A percentile compares a stretch with the other conserved stretches of the same genome.
Evolutionary conservation across 2,329 filamentous ascomycete genomes (phyloP).

Genomic region (Fusarium falciforme): DNA sequence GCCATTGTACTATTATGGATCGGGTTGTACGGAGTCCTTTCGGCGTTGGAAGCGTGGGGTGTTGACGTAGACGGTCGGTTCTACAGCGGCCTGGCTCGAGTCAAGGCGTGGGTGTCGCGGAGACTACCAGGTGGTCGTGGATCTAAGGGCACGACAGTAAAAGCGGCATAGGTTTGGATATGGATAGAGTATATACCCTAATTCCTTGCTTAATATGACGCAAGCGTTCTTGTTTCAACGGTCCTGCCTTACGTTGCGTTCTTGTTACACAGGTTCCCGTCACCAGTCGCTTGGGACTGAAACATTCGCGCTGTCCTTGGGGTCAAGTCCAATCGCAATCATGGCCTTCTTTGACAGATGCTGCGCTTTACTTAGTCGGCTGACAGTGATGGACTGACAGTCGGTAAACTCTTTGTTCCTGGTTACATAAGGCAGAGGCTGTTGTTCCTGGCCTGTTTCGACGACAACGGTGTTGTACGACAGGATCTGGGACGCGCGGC

Average conservation of each 20-base stretch:
- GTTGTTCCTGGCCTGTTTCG: neutral
- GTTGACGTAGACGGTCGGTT: constrained; percentile 50
- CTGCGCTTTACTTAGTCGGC: neutral
- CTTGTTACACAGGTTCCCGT: neutral
- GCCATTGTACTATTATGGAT: constrained; percentile 56
- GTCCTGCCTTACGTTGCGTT: constrained; percentile 6
- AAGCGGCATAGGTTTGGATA: constrained; percentile 39
- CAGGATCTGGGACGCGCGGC: constrained; percentile 22
- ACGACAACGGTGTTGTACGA: constrained; percentile 8
- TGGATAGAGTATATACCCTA: constrained; percentile 19
- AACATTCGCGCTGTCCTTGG: constrained; percentile 7
- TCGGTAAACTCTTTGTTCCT: neutral
- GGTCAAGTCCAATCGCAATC: constrained; percentile 18
- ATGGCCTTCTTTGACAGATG: neutral
- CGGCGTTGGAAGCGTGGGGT: constrained; percentile 44
- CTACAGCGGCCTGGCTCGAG: constrained; percentile 30
- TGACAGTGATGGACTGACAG: no score
- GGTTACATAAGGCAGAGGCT: neutral
- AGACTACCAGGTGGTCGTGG: neutral
- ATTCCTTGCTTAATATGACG: constrained; percentile 22
- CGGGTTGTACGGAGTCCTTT: constrained; percentile 41
- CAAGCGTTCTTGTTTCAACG: constrained; percentile 28
- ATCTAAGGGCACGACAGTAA: constrained; percentile 29
- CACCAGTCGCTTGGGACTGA: constrained; percentile 7
- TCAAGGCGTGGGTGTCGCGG: constrained; percentile 16